phyloP scores from a whole-genome alignment of 2,329 filamentous ascomycete species.

The Cercospora berteroae region DNA sequence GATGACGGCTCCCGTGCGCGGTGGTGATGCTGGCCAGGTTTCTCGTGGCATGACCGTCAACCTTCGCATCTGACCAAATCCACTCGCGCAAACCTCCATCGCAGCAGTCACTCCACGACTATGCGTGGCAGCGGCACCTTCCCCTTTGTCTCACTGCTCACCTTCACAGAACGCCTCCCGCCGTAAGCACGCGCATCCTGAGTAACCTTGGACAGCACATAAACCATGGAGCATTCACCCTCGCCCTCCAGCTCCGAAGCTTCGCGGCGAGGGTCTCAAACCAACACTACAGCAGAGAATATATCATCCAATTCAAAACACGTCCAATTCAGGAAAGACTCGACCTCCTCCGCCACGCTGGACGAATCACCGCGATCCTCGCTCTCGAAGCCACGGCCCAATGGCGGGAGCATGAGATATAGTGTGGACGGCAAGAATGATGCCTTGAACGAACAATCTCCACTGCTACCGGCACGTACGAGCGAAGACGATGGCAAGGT shows the following conservation, averaged over 20 bases:
- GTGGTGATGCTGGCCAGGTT: neutral
- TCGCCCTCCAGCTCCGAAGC: constrained; percentile 14
- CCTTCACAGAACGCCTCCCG: neutral
- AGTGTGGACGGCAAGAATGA: constrained; percentile 22
- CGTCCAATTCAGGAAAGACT: constrained; percentile 23
- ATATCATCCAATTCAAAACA: constrained; percentile 21
- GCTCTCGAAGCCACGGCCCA: neutral
- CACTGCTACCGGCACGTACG: constrained; percentile 28
- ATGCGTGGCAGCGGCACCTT: constrained; percentile 7
- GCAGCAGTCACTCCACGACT: constrained; percentile 1
- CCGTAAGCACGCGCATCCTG: constrained; percentile 4
- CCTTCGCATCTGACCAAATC: constrained; percentile 1
- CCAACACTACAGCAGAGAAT: constrained; percentile 4
- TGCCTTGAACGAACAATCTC: constrained; percentile 34
- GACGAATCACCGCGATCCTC: constrained; percentile 12
- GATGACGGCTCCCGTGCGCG: constrained; percentile 3
- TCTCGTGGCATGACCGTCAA: neutral
- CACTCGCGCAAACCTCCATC: neutral
- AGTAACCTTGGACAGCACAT: neutral
- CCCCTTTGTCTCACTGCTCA: constrained; percentile 2
- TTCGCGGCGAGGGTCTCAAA: constrained; percentile 17
- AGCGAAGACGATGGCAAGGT: constrained; percentile 26
- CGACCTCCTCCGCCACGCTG: constrained; percentile 15
- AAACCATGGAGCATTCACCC: constrained; percentile 20
- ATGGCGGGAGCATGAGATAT: constrained; percentile 8